Conservation (phyloP, 2,329 filamentous ascomycete genomes). For the Ascochyta clinopodiicola region DNA sequence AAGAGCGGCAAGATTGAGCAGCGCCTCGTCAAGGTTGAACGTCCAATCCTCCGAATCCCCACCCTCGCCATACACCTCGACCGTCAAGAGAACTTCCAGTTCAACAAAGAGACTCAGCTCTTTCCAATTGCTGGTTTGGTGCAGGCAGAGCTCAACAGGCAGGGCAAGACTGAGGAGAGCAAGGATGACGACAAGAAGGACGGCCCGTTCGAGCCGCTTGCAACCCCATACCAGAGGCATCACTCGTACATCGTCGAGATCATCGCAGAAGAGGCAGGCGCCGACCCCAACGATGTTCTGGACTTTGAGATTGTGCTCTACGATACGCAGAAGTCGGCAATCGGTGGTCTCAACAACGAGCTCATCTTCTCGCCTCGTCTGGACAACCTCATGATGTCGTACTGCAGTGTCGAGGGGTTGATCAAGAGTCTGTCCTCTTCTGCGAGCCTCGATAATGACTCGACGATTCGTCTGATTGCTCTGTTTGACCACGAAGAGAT, state of each 20-base stretch:
- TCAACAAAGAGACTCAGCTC: conserved; percentile 96
- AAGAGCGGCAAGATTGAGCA: conserved; percentile 77
- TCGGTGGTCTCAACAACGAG: conserved; percentile 91
- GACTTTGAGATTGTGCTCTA: conserved; percentile 98
- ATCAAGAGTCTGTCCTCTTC: conserved; percentile 75
- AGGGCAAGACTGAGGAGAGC: conserved; percentile 60
- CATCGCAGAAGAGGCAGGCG: conserved; percentile 79
- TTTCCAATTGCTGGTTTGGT: conserved; percentile 92
- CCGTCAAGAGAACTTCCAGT: conserved; percentile 82
- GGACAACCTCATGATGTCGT: conserved; percentile 96
- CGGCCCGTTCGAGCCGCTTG: conserved; percentile 72
- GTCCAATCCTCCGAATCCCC: conserved; percentile 88
- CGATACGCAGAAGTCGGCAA: conserved; percentile 87
- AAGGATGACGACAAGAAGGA: conserved; percentile 52
- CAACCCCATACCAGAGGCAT: conserved; percentile 80
- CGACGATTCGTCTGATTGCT: conserved; percentile 85
- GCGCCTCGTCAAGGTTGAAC: conserved; percentile 87
- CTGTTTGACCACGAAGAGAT: conserved; percentile 99
- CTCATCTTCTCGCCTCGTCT: conserved; percentile 95
- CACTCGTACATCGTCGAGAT: conserved; percentile 86
- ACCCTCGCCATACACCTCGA: conserved; percentile 94
- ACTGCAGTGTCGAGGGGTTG: conserved; percentile 84
- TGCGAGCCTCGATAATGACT: conserved; percentile 73
- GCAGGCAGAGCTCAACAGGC: conserved; percentile 84
- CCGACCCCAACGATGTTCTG: conserved; percentile 73